Evolutionary conservation across 768 basidiomycete genomes (phyloP).

Genomic region (Tylopilus rubrobrunneus): DNA sequence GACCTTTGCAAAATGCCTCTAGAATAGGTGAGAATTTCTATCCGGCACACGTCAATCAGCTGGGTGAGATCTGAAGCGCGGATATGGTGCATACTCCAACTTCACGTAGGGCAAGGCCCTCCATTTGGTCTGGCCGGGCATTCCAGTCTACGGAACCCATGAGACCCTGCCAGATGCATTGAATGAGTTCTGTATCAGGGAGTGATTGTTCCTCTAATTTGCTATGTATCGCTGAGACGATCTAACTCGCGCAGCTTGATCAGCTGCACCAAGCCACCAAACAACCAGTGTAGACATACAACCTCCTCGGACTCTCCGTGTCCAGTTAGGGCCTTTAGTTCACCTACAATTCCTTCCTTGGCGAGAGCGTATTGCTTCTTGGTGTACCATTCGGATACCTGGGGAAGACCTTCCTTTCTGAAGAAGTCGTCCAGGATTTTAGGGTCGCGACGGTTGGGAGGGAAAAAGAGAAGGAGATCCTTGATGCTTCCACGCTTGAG

Average conservation of each 20-base stretch:
- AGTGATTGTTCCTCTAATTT: constrained; percentile 78
- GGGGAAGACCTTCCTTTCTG: constrained; percentile 69
- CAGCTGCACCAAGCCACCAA: constrained; percentile 1
- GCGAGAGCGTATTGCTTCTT: constrained; percentile 84
- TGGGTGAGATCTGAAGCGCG: not conserved
- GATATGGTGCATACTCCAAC: constrained; percentile 58
- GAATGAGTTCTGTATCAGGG: constrained; percentile 78
- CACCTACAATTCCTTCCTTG: constrained; percentile 70
- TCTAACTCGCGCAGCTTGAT: constrained; percentile 40
- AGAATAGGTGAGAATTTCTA: constrained; percentile 84
- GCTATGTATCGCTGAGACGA: constrained; percentile 67
- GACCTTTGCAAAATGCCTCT: constrained; percentile 83
- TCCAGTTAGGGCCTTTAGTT: constrained; percentile 67
- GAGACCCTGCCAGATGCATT: constrained; percentile 90
- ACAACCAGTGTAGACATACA: constrained; percentile 38
- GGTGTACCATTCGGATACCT: constrained; percentile 91
- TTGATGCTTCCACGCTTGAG: constrained; percentile 83
- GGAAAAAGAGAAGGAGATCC: constrained; percentile 86
- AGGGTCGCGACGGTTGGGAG: constrained; percentile 71
- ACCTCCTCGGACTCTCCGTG: constrained; percentile 65
- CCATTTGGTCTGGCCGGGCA: constrained; percentile 88
- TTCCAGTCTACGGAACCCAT: constrained; percentile 87
- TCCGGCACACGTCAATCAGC: not conserved
- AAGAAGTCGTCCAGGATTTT: constrained; percentile 83
- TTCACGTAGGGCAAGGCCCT: constrained; percentile 83